Conservation (phyloP, 1,284 basidiomycete species). For the Gomphus sp. region DNA sequence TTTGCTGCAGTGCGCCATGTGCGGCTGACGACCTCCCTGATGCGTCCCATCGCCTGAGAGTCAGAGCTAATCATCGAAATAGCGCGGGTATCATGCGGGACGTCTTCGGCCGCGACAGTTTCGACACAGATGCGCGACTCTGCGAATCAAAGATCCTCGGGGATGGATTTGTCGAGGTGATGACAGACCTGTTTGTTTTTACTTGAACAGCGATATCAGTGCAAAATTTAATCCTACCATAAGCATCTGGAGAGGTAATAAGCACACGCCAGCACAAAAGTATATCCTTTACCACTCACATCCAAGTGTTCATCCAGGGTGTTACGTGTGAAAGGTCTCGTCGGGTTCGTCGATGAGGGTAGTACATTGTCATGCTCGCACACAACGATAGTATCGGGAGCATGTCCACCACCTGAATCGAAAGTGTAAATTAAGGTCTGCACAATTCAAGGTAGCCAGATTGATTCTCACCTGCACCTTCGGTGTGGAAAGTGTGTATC, state of each 20-base stretch:
- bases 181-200: conserved; percentile 67
- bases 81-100: conserved; percentile 89
- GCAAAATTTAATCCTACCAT: conserved; percentile 8
- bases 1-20: conserved; percentile 98
- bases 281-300: conserved; percentile 35
- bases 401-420: conserved; percentile 78
- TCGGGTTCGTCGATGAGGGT: conserved; percentile 98
- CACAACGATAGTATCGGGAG: conserved; percentile 96
- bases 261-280: background rate
- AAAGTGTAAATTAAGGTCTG: background rate
- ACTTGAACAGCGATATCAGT: background rate
- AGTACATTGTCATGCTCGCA: conserved; percentile 87
- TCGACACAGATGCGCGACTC: conserved; percentile 96
- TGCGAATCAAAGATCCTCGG: conserved; percentile 93
- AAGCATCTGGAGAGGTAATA: conserved; percentile 12
- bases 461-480: conserved; percentile 70
- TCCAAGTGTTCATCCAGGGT: conserved; percentile 97
- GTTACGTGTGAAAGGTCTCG: conserved; percentile 85
- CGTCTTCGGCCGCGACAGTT: conserved; percentile 96
- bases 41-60: conserved; percentile 96
- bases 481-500: conserved; percentile 97
- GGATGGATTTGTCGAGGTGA: conserved; percentile 81
- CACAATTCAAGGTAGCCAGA: background rate
- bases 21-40: conserved; percentile 88
- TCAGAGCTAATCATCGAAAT: conserved; percentile 97